Evolutionary conservation across 2,329 filamentous ascomycete genomes (phyloP), one percentile per base, ranked within the genome.

Genomic region (Torrubiella hemipterigena): DNA sequence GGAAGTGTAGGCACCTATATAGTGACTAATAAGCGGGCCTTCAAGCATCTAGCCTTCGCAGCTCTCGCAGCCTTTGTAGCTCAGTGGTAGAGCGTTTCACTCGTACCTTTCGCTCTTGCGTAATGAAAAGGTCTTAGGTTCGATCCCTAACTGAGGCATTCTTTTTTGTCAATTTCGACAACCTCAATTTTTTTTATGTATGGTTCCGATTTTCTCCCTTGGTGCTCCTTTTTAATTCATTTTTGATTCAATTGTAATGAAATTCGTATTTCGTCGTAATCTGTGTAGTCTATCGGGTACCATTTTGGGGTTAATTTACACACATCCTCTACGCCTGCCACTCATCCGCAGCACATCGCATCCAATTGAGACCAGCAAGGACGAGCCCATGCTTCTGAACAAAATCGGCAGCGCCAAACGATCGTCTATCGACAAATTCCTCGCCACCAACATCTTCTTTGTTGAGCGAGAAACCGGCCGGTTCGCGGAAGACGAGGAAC

Each of bases 381-480:
- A 39, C 42, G 27, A 66, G 42, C 1, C 51, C 42, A 27, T 63
- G 43, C 37, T 50, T 52, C 26, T 49, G 43, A 2, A 58, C 52
- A 33, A 62, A 65, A 18, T 50, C 51, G 1, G 45, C 50, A 0
- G 54, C 48, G 29, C 58, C 50, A 37, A 65, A 65, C 0, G 54
- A 59, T 7, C 60, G 51, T 30, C 62, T 47, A 35, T 65, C 51
- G 7, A 56, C 52, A 31, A 65, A 63, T 35, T 64, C 61, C 33
- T 65, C 61, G 1, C 59, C 63, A 3, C 59, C 60, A 9, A 61
- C 56, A n/a, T 63, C 58, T 3, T 54, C 54, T 30, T 61, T 59
- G 10, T 40, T 38, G 3, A 64, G 40, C 1, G 41, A 37, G 6
- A 60, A 39, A 5, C 41, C 47, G 3, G 42, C 33, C 1, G 59